Evolutionary conservation across 257 asterid genomes (phyloP), one percentile per base, ranked within the genome.

Genomic region (Apocynum venetum): DNA sequence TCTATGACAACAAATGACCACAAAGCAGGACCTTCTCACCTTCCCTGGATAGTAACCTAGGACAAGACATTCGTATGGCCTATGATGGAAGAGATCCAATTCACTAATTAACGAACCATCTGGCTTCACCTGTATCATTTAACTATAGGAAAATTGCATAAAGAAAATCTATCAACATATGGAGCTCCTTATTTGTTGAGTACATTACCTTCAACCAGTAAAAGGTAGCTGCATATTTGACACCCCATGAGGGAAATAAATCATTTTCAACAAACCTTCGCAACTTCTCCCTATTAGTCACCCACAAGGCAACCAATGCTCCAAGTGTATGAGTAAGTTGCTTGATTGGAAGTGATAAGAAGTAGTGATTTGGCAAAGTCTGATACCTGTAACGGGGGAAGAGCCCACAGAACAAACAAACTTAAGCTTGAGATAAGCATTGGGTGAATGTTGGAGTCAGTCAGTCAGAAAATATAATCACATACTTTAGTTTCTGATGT

Each of bases 41-140:
- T 85, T 83, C 74, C 85, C 83, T 2, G 73, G 80, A 85, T 81
- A 73, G 78, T 84, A 86, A 63, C 98, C 98, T 4, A 94, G 88
- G 84, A 94, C 87, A 80, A 94, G 96, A 77, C 98, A 92, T 83
- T 94, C 98, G 31, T 94, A 94, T 46, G 98, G 98, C 83, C 96
- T 89, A 85, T 94, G 98, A 84, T 94, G 98, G 84, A 94, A 92
- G 86, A 94, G 95, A 80, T 94, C 96, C 89, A 94, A 78, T 72
- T 92, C 97, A 75, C 96, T 79, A 38, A 89, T 91, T 88, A 94
- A 80, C 46, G 85, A 84, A 75, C 98, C 97, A 74, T 91, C 89
- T 59, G 91, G 83, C 77, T 90, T 94, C 69, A 92, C 96, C 98
- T 93, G 86, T 80, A 63, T 79, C 79, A 80, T 15, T 36, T 51